A percentile compares a stretch with the other conserved stretches of the same genome.
Conservation (phyloP, 148 eudicot species). For the Rhododendron ferrugineum region DNA sequence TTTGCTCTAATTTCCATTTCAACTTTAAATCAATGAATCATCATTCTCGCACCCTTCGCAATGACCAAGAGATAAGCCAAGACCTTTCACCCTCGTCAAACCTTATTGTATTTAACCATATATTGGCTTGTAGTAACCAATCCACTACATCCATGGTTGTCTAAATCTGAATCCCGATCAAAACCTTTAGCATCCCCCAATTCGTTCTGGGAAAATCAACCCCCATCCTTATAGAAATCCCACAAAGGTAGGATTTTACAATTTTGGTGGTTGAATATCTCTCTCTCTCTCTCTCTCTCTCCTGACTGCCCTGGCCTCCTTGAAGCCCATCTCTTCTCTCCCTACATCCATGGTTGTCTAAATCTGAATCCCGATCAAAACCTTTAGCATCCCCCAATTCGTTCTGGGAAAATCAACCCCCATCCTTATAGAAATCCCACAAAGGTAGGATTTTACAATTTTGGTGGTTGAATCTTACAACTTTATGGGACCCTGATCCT, state of each 20-base stretch:
- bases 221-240: no score
- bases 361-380: background rate
- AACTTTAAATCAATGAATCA: background rate
- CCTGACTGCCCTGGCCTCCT: background rate
- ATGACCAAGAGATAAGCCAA: background rate
- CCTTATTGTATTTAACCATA: background rate
- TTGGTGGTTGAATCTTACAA: background rate
- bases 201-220: no score
- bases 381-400: background rate
- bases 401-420: background rate
- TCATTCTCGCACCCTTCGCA: background rate
- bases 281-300: background rate
- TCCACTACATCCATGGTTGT: background rate
- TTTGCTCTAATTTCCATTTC: background rate
- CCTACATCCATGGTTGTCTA: background rate
- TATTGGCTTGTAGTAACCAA: background rate
- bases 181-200: no score
- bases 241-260: no score
- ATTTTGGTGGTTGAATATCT: no score
- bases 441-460: background rate
- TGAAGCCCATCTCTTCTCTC: background rate
- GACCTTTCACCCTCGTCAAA: background rate
- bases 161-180: no score
- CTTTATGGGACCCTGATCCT: background rate
- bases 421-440: background rate